Percentiles rank a stretch among this genome's conserved stretches.
These are phyloP conservation scores for Thuidium tamariscinum DNA, from an alignment of 225 moss, liverwort and hornwort genomes.

Conservation along the genomic window DNA sequence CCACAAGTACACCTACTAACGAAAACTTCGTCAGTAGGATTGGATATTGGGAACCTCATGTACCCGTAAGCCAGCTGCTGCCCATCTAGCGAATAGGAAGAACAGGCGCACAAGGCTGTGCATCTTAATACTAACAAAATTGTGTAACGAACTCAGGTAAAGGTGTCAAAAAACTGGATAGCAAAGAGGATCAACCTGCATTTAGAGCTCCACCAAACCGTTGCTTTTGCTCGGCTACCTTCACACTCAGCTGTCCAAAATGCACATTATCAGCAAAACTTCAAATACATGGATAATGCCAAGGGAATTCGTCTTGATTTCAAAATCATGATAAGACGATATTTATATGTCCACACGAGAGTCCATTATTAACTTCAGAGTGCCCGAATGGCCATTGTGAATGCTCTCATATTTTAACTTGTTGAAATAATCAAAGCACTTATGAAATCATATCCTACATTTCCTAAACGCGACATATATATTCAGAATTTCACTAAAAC, in stretches of 20 bases:
- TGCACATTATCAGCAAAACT: neutral
- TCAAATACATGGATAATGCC: neutral
- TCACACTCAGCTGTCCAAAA: conserved; percentile 72
- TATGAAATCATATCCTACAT: neutral
- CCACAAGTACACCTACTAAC: neutral
- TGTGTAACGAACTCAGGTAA: conserved; percentile 4
- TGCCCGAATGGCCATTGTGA: neutral
- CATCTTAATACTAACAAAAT: conserved; percentile 23
- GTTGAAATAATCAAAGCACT: too few species aligned
- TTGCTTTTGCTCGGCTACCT: conserved; percentile 73
- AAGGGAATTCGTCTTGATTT: neutral
- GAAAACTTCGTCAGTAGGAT: neutral
- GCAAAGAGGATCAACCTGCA: conserved; percentile 29
- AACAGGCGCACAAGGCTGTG: neutral
- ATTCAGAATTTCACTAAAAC: neutral
- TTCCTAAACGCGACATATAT: neutral
- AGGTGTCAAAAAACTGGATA: neutral
- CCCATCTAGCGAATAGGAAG: neutral
- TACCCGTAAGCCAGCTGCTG: neutral
- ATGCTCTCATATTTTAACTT: neutral
- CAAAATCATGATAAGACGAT: neutral
- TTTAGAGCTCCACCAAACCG: conserved; percentile 64
- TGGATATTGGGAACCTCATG: neutral
- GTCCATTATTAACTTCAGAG: neutral
- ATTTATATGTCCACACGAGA: neutral